Evolutionary conservation across 2,329 filamentous ascomycete species (phyloP).

Genomic region (Meredithiella fracta): DNA sequence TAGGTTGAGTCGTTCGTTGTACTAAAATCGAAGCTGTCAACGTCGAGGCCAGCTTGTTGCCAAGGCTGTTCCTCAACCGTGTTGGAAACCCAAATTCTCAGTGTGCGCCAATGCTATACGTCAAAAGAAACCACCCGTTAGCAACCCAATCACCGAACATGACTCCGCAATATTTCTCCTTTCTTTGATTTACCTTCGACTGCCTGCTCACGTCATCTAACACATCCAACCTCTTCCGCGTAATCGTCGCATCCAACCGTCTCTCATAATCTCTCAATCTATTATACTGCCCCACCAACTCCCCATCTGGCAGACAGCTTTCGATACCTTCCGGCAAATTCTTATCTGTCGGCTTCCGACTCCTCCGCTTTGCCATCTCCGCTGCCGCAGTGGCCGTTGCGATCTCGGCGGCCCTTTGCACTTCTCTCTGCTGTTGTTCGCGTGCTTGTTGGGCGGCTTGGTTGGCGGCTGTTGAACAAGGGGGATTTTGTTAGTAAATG

Average conservation of each 20-base stretch:
- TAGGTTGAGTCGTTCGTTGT: conserved; percentile 65
- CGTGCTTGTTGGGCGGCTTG: conserved; percentile 30
- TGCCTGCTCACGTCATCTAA: conserved; percentile 63
- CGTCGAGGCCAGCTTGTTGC: conserved; percentile 49
- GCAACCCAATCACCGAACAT: neutral
- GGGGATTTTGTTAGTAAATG: neutral
- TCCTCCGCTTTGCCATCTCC: conserved; percentile 61
- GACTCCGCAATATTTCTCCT: no score
- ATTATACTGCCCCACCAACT: conserved; percentile 68
- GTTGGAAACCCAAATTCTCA: conserved; percentile 91
- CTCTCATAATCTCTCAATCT: conserved; percentile 75
- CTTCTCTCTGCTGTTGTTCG: conserved; percentile 29
- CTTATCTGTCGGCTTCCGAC: conserved; percentile 84
- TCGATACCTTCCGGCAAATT: conserved; percentile 84
- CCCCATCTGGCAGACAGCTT: conserved; percentile 56
- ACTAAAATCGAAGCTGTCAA: conserved; percentile 68
- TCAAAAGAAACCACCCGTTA: neutral
- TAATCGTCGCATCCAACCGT: conserved; percentile 78
- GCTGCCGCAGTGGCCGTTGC: conserved; percentile 37
- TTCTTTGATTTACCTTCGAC: conserved; percentile 43
- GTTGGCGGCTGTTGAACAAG: neutral
- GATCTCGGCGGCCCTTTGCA: conserved; percentile 32
- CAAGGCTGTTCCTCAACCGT: conserved; percentile 87
- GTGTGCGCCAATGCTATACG: conserved; percentile 29
- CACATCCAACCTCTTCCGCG: conserved; percentile 83